Base-by-base conservation (phyloP, 2,329 filamentous ascomycete genomes). In the Eurotiales sp. region DNA sequence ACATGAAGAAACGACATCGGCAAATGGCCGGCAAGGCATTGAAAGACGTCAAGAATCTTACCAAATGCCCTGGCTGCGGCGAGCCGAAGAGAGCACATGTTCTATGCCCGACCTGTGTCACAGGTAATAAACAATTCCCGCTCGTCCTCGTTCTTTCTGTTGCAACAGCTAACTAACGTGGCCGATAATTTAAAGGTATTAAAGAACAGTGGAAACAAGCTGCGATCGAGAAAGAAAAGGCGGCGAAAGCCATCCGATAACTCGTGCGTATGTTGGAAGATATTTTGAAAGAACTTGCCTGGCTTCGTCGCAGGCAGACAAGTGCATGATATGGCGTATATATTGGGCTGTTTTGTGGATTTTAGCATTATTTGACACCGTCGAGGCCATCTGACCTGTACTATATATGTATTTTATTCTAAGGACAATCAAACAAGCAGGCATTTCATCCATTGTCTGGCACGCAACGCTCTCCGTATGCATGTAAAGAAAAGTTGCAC, bases 21-120 rank as follows among this genome's bases (percentile, higher is more conserved):
- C 90, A 95, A 67, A 87, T 97, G 85, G 92, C 91, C 21, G 93
- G 93, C 64, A 99, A 99, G 75, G 92, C 85, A 40, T 72, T 99
- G 61, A 88, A 96, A 74, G 93, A 99, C 67, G 84, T 95, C 52
- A 93, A 87, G 57, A 82, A 83, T 49, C 74, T 99, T 60, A 95
- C 90, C 75, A 88, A 84, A 65, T 99, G 93, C 68, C 88, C 92
- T 0, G 88, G 85, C 12, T 99, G 93, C 63, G 95, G 93, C 44
- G 82, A 87, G 66, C 75, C 84, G 22, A 99, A 99, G 78, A 85
- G 90, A 66, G 86, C 90, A 64, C 93, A 99, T 75, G 77, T 90
- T 30, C 70, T 99, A 58, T 99, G 93, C 71, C 85, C 90, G 17
- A 84, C 88, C 64, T 99, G 93, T 71, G 85, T 95, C 55, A 77